These are phyloP conservation scores for Apiospora saccharicola DNA, from an alignment of 2,329 filamentous ascomycete genomes.

Conservation along the genomic window DNA sequence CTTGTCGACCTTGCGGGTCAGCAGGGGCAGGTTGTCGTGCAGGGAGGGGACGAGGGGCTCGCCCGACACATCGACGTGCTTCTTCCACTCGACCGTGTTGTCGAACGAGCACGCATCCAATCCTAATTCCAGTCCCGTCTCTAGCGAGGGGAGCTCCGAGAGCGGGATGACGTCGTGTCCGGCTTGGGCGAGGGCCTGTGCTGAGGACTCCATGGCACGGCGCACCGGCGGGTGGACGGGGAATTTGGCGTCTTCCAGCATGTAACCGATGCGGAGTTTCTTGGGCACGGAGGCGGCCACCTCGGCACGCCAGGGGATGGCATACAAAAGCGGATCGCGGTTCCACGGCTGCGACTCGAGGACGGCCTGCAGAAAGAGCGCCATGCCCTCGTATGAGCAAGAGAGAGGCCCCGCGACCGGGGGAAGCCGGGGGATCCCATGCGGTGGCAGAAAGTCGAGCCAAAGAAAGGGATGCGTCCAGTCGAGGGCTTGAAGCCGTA, in stretches of 20 bases:
- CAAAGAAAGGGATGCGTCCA: neutral
- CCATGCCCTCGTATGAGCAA: neutral
- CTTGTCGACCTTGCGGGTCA: neutral
- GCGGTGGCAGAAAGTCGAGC: neutral
- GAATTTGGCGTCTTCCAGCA: neutral
- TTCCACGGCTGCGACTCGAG: neutral
- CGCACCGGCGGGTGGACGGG: neutral
- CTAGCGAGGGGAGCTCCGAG: neutral
- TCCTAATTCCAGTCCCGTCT: neutral
- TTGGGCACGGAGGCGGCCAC: neutral
- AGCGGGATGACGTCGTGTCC: neutral
- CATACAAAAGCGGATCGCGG: neutral
- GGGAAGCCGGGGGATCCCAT: neutral
- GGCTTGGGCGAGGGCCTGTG: neutral
- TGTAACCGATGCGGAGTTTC: neutral
- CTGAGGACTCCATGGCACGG: neutral
- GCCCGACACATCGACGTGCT: neutral
- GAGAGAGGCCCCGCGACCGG: neutral
- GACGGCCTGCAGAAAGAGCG: neutral
- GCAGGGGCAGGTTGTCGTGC: neutral
- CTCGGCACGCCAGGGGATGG: neutral
- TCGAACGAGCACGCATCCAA: neutral
- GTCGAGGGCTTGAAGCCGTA: constrained; percentile 11
- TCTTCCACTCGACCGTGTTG: neutral
- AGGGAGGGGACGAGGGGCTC: neutral